Percentiles rank a stretch among this genome's conserved stretches.
Conservation (phyloP, 2,329 filamentous ascomycete genomes). For the Penicillium carneum region DNA sequence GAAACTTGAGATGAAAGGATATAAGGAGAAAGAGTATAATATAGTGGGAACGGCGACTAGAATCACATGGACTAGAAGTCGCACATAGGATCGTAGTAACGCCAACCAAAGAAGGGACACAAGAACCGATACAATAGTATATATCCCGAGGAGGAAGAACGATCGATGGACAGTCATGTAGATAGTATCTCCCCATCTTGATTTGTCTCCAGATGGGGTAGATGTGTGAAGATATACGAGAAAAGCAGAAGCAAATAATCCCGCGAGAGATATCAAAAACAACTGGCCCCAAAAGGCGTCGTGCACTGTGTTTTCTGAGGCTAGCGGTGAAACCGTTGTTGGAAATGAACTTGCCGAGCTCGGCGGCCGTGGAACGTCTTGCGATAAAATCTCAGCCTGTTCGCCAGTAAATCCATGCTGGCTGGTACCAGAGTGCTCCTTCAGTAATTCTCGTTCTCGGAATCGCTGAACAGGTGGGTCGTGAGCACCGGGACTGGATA, state of each 20-base stretch:
- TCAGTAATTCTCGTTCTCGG: slow-evolving; percentile 53
- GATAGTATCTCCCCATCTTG: slow-evolving; percentile 83
- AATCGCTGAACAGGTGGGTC: slow-evolving; percentile 65
- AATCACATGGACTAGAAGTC: slow-evolving; percentile 80
- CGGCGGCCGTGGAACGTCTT: slow-evolving; percentile 55
- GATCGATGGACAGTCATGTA: slow-evolving; percentile 88
- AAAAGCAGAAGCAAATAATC: slow-evolving; percentile 85
- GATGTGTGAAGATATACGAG: slow-evolving; percentile 90
- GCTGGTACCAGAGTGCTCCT: slow-evolving; percentile 48
- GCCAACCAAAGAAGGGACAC: slow-evolving; percentile 92
- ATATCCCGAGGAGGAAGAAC: slow-evolving; percentile 86
- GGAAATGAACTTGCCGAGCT: slow-evolving; percentile 63
- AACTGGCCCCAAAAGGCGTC: slow-evolving; percentile 92
- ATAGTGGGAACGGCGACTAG: slow-evolving; percentile 84
- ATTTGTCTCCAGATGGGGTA: slow-evolving; percentile 69
- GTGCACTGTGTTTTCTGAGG: slow-evolving; percentile 76
- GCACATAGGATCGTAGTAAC: slow-evolving; percentile 83
- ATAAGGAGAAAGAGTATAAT: slow-evolving; percentile 86
- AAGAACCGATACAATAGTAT: slow-evolving; percentile 87
- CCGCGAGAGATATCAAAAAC: slow-evolving; percentile 83
- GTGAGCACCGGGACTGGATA: slow-evolving; percentile 51
- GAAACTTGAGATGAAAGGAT: slow-evolving; percentile 89
- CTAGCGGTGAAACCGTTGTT: slow-evolving; percentile 63
- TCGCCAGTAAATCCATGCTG: slow-evolving; percentile 58
- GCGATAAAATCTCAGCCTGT: slow-evolving; percentile 59